These are phyloP conservation scores for Kwoniella botswanensis DNA, from an alignment of 768 basidiomycete genomes.

Conservation along the genomic window DNA sequence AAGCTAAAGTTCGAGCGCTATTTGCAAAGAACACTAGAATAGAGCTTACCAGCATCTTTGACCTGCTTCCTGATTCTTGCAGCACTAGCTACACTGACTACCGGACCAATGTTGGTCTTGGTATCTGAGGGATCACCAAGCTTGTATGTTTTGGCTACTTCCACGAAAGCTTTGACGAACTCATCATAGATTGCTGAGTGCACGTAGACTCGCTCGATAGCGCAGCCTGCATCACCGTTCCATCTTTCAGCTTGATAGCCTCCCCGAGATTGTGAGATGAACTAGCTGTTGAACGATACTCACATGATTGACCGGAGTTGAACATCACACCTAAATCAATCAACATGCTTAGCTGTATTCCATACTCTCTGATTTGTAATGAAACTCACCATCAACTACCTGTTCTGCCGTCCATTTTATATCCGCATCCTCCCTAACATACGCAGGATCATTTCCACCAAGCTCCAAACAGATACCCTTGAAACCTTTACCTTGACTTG, in stretches of 20 bases:
- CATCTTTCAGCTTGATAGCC: slow-evolving; percentile 70
- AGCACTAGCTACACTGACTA: slow-evolving; percentile 86
- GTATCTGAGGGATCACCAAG: slow-evolving; percentile 81
- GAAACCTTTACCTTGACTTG: slow-evolving; percentile 70
- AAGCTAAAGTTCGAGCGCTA: not conserved
- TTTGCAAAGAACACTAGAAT: not conserved
- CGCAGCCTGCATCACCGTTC: slow-evolving; percentile 62
- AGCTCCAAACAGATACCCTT: slow-evolving; percentile 91
- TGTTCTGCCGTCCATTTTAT: slow-evolving; percentile 79
- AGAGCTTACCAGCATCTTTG: slow-evolving; percentile 71
- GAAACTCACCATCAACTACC: slow-evolving; percentile 78
- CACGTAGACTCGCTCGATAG: slow-evolving; percentile 95
- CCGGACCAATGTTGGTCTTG: slow-evolving; percentile 85
- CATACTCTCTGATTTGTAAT: not conserved
- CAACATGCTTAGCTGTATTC: not conserved
- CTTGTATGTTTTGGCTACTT: slow-evolving; percentile 78
- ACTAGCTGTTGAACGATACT: not conserved
- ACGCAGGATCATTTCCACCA: slow-evolving; percentile 97
- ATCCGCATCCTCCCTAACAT: slow-evolving; percentile 86
- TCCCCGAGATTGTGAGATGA: slow-evolving; percentile 60
- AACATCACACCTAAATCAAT: slow-evolving; percentile 77
- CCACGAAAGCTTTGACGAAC: slow-evolving; percentile 76
- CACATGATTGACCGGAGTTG: slow-evolving; percentile 95
- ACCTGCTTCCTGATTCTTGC: slow-evolving; percentile 84
- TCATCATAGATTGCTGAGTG: slow-evolving; percentile 79